A percentile compares a stretch with the other conserved stretches of the same genome.
Conservation (phyloP, 2,329 filamentous ascomycete genomes). For the Botrytis squamosa region DNA sequence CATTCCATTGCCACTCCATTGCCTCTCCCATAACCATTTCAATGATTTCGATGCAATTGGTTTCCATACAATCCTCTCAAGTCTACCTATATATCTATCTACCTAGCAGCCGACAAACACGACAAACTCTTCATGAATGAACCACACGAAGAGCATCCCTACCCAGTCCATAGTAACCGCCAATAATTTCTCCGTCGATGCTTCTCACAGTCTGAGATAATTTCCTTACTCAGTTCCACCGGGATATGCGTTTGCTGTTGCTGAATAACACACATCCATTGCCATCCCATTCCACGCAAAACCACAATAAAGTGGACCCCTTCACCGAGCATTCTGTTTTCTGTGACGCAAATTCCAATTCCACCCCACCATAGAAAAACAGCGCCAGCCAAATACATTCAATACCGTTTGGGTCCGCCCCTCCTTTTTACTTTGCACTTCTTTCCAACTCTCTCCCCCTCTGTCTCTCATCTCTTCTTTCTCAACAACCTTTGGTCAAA, state of each 20-base stretch:
- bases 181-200: not conserved
- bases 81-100: no score
- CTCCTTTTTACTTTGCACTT: conserved; percentile 10
- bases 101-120: not conserved
- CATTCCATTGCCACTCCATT: no score
- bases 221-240: not conserved
- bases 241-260: not conserved
- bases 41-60: no score
- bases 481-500: not conserved
- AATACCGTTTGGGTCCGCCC: conserved; percentile 3
- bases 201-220: not conserved
- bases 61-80: no score
- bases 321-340: conserved; percentile 13
- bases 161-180: not conserved
- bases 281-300: not conserved
- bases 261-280: not conserved
- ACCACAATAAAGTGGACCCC: conserved; percentile 10
- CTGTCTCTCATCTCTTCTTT: conserved; percentile 8
- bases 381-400: conserved; percentile 8
- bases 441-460: conserved; percentile 12
- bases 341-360: conserved; percentile 10
- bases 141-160: no score
- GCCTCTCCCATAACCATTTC: no score
- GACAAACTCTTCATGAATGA: not conserved
- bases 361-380: conserved; percentile 14